Evolutionary conservation across 148 eudicot genomes (phyloP), one percentile per base, ranked within the genome.

Genomic region (Fagopyrum esculentum): DNA sequence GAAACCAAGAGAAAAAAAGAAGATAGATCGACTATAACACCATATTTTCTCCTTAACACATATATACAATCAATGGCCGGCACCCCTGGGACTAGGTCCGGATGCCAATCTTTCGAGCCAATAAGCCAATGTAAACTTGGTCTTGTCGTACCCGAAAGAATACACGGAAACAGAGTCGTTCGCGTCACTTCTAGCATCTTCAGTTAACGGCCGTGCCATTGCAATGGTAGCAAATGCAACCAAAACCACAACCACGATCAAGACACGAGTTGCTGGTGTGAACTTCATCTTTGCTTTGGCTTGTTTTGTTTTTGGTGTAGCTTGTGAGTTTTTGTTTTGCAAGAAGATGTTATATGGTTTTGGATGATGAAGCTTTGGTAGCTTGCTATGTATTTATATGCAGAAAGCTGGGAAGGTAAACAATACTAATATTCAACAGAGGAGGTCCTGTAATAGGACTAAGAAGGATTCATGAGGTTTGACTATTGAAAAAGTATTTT

Each of bases 61-160:
- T 30, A 11, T 0, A 15, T 66, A 66, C 47, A 13, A 40, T 66
- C 47, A 66, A 66, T 66, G 71, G 6, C 71, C 71, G 45, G 71
- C 71, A 5, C 71, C 71, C 35, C 46, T 66, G 19, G 40, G 46
- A 8, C 71, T 66, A 4, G 71, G 71, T 40, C 71, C 71, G 0
- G 71, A 66, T 13, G 71, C 71, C 46, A 66, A 15, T 66, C 35
- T 66, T 66, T 66, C 71, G 8, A 66, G 71, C 71, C 71, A 66
- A 66, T 43, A 66, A 2, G 71, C 71, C 71, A 66, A 13, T 40
- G 71, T 66, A 43, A 66, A 43, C 71, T 13, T 66, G 71, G 71
- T 66, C 19, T 66, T 66, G 71, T 66, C 17, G n/a, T 66, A 66
- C 9, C 46, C 71, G 15, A 66, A 66, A 1, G 71, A 66, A 40